Evolutionary conservation across 495 filamentous ascomycete species (phyloP).

Genomic region (Penicillium samsonianum): DNA sequence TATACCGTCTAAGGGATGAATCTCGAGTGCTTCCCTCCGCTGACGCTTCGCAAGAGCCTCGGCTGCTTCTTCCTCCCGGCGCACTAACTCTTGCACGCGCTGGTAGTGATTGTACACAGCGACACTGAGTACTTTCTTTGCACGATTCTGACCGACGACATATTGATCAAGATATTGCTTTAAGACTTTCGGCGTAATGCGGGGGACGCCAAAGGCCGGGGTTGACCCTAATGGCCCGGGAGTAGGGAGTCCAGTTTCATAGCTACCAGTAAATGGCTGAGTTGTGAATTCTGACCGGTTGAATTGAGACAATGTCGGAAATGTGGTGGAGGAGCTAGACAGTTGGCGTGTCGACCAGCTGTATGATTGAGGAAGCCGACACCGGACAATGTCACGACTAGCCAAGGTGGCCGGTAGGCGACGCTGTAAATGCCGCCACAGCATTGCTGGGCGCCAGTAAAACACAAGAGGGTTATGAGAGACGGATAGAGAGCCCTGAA

Average conservation of each 20-base stretch:
- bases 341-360: slow-evolving; percentile 21
- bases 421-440: slow-evolving; percentile 25
- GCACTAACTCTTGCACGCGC: slow-evolving; percentile 71
- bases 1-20: slow-evolving; percentile 60
- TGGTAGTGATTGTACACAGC: slow-evolving; percentile 99
- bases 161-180: slow-evolving; percentile 94
- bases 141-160: slow-evolving; percentile 92
- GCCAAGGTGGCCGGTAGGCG: slow-evolving; percentile 20
- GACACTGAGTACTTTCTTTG: slow-evolving; percentile 92
- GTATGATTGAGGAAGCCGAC: slow-evolving; percentile 15
- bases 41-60: slow-evolving; percentile 55
- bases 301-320: slow-evolving; percentile 53
- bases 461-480: background rate
- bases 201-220: slow-evolving; percentile 63
- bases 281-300: slow-evolving; percentile 62
- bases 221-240: slow-evolving; percentile 57
- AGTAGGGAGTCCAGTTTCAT: slow-evolving; percentile 70
- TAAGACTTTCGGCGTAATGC: slow-evolving; percentile 76
- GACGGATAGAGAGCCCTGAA: background rate
- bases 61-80: slow-evolving; percentile 77
- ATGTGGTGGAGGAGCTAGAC: slow-evolving; percentile 37
- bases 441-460: slow-evolving; percentile 20
- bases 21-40: slow-evolving; percentile 50
- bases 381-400: slow-evolving; percentile 21
- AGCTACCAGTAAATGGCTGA: slow-evolving; percentile 70